These are phyloP conservation scores for Excoecaria agallocha DNA, from an alignment of 345 rosid genomes.

Conservation along the genomic window DNA sequence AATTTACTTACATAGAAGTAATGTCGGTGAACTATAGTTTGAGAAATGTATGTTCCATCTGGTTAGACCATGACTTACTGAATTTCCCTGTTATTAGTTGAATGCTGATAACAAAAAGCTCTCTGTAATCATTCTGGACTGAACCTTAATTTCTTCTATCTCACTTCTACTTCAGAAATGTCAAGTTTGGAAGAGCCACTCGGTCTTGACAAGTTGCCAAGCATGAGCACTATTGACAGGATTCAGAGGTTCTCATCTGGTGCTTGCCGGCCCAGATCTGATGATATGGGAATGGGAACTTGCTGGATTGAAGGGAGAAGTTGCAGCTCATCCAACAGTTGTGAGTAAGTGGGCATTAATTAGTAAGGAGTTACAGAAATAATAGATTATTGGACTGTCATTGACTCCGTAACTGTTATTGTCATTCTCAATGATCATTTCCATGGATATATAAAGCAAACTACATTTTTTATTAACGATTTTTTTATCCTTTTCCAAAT, in stretches of 20 bases:
- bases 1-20: too few relatives aligned
- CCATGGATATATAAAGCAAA: background rate
- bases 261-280: slow-evolving; percentile 69
- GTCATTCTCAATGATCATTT: background rate
- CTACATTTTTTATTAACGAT: background rate
- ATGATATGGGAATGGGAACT: slow-evolving; percentile 72
- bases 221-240: slow-evolving; percentile 78
- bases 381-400: background rate
- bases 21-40: too few relatives aligned
- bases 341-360: slow-evolving; percentile 52
- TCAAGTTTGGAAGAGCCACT: slow-evolving; percentile 96
- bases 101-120: slow-evolving; percentile 17
- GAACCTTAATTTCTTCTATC: slow-evolving; percentile 29
- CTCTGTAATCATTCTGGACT: slow-evolving; percentile 14
- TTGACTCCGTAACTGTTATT: background rate
- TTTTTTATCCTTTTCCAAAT: background rate
- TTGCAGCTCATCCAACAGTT: slow-evolving; percentile 76
- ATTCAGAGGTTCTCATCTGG: slow-evolving; percentile 82
- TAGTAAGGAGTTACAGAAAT: too few relatives aligned
- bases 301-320: slow-evolving; percentile 80
- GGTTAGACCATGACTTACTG: background rate
- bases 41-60: too few relatives aligned
- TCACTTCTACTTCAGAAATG: slow-evolving; percentile 46
- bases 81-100: slow-evolving; percentile 4
- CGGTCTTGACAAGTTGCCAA: slow-evolving; percentile 83